Percentiles rank a stretch among this genome's conserved stretches.
These are phyloP conservation scores for Candida sp. DNA, from an alignment of 1,139 yeast species.

Conservation along the genomic window DNA sequence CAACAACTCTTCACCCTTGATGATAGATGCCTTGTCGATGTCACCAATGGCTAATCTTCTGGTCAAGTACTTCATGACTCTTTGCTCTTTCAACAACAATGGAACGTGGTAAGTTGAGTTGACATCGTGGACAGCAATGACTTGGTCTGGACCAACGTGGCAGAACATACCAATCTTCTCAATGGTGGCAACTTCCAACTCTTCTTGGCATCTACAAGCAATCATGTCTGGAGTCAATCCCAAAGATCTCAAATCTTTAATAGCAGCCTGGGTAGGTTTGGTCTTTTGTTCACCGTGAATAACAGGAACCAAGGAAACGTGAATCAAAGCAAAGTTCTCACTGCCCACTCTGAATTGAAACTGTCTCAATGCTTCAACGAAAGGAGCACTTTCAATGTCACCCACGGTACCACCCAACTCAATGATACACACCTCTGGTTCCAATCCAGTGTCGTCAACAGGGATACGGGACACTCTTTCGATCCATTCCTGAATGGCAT, in stretches of 20 bases:
- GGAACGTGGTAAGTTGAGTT: constrained; percentile 99
- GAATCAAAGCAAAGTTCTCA: constrained; percentile 94
- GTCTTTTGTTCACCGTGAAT: constrained; percentile 99
- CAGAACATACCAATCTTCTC: constrained; percentile 99
- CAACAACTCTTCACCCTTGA: constrained; percentile 72
- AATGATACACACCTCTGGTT: constrained; percentile 92
- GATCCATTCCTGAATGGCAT: constrained; percentile 98
- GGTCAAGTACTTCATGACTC: constrained; percentile 74
- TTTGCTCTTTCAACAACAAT: constrained; percentile 84
- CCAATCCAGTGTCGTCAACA: constrained; percentile 89
- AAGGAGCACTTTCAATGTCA: constrained; percentile 98
- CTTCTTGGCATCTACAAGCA: constrained; percentile 95
- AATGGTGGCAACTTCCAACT: constrained; percentile 80
- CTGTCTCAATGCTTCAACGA: constrained; percentile 98
- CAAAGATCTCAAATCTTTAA: constrained; percentile 92
- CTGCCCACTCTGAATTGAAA: constrained; percentile 97
- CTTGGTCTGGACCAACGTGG: constrained; percentile 98
- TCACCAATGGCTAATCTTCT: constrained; percentile 67
- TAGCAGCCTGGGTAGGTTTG: constrained; percentile 99
- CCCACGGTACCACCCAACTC: constrained; percentile 99
- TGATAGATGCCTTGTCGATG: constrained; percentile 58
- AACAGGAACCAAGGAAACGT: constrained; percentile 96
- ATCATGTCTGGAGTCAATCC: constrained; percentile 97
- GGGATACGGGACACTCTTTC: constrained; percentile 92
- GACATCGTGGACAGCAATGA: constrained; percentile 95